Conservation (phyloP, 371 early-diverging fungal species). For the Haplosporangium sp. region DNA sequence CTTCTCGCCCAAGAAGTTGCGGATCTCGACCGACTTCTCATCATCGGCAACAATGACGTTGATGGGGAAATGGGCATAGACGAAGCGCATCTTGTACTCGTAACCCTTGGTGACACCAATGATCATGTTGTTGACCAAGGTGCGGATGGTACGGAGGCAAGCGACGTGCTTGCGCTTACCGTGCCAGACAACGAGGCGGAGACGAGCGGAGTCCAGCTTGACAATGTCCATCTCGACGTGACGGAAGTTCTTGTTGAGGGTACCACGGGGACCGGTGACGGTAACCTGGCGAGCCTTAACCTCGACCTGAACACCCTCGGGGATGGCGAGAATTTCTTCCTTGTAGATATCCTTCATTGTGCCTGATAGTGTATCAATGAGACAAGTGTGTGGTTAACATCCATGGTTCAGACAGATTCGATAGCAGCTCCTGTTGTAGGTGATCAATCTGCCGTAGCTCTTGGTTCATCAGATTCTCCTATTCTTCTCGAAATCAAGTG, state of each 20-base stretch:
- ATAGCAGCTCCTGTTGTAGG: too few relatives aligned
- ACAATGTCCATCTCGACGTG: slow-evolving; percentile 95
- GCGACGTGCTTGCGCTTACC: slow-evolving; percentile 98
- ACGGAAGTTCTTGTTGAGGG: slow-evolving; percentile 91
- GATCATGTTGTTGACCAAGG: slow-evolving; percentile 98
- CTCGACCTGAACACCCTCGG: slow-evolving; percentile 74
- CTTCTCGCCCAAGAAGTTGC: slow-evolving; percentile 99
- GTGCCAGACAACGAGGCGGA: slow-evolving; percentile 96
- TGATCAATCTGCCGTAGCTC: too few relatives aligned
- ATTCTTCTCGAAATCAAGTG: too few relatives aligned
- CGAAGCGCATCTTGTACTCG: slow-evolving; percentile 99
- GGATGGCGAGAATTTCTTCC: slow-evolving; percentile 84
- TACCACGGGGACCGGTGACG: slow-evolving; percentile 92
- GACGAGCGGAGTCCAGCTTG: slow-evolving; percentile 74
- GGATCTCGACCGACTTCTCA: slow-evolving; percentile 93
- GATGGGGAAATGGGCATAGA: slow-evolving; percentile 99
- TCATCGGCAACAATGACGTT: slow-evolving; percentile 92
- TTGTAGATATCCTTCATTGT: slow-evolving; percentile 89
- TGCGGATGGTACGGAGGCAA: slow-evolving; percentile 97
- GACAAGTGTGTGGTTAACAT: too few relatives aligned
- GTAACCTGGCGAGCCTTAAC: slow-evolving; percentile 84
- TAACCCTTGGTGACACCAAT: slow-evolving; percentile 99
- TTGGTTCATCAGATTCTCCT: too few relatives aligned
- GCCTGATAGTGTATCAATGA: slow-evolving; percentile 17
- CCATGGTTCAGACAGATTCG: too few relatives aligned